Conservation (phyloP, 164 flowering plant genomes). For the Nelumbo lutea region DNA sequence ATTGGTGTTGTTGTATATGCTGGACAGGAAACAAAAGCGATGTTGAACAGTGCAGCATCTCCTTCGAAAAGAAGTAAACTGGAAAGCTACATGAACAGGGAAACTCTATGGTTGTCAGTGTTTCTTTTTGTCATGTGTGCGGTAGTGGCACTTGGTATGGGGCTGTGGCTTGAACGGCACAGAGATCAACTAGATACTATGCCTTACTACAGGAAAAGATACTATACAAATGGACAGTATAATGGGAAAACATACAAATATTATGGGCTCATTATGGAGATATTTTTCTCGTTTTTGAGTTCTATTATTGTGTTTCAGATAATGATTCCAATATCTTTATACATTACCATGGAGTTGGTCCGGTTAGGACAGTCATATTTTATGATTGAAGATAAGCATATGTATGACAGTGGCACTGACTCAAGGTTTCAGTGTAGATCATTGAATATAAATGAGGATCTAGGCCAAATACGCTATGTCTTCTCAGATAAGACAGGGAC, state of each 20-base stretch:
- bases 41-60: constrained; percentile 84
- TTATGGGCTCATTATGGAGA: constrained; percentile 79
- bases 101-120: constrained; percentile 79
- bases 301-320: constrained; percentile 90
- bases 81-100: constrained; percentile 84
- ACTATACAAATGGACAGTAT: constrained; percentile 32
- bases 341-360: constrained; percentile 94
- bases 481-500: constrained; percentile 94
- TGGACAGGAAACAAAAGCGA: constrained; percentile 95
- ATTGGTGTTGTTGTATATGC: constrained; percentile 92
- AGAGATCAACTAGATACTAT: constrained; percentile 59
- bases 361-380: constrained; percentile 91
- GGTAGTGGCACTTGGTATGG: constrained; percentile 79
- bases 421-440: constrained; percentile 95
- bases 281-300: constrained; percentile 81
- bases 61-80: constrained; percentile 85
- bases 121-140: constrained; percentile 75
- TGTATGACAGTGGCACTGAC: constrained; percentile 55
- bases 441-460: constrained; percentile 88
- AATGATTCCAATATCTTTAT: constrained; percentile 92
- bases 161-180: constrained; percentile 71
- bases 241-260: constrained; percentile 45
- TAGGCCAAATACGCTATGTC: constrained; percentile 84
- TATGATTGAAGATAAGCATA: constrained; percentile 78
- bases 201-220: constrained; percentile 70